A percentile compares a stretch with the other conserved stretches of the same genome.
These are phyloP conservation scores for Henckelia pumila DNA, from an alignment of 257 asterid species.

Conservation along the genomic window DNA sequence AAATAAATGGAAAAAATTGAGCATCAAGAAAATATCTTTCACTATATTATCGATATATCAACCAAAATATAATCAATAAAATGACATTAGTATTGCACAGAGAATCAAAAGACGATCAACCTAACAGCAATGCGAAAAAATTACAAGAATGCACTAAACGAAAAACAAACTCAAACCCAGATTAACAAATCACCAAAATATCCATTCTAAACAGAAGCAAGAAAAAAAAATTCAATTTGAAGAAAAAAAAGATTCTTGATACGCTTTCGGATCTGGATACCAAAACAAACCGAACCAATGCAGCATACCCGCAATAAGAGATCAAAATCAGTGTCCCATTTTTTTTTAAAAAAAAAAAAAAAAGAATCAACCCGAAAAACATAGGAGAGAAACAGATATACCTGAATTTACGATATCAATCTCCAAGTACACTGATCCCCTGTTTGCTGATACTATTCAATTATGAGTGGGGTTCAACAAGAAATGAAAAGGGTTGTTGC, in stretches of 20 bases:
- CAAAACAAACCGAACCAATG: slow-evolving; percentile 31
- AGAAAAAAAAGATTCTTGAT: slow-evolving; percentile 24
- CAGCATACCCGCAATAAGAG: slow-evolving; percentile 26
- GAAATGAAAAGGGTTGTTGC: slow-evolving; percentile 27
- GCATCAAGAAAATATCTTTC: slow-evolving; percentile 18
- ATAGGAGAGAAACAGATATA: slow-evolving; percentile 5
- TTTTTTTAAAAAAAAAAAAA: slow-evolving; percentile 13
- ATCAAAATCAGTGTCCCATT: slow-evolving; percentile 23
- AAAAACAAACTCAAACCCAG: slow-evolving; percentile 28
- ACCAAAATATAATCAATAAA: slow-evolving; percentile 22
- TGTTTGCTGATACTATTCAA: slow-evolving; percentile 32
- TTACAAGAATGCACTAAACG: slow-evolving; percentile 29
- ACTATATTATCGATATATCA: slow-evolving; percentile 10
- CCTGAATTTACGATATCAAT: slow-evolving; percentile 10
- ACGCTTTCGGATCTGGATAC: slow-evolving; percentile 40
- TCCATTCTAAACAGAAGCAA: slow-evolving; percentile 20
- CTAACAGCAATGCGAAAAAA: slow-evolving; percentile 31
- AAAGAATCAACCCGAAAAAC: slow-evolving; percentile 26
- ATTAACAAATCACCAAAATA: slow-evolving; percentile 25
- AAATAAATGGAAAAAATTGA: slow-evolving; percentile 13
- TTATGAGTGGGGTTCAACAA: slow-evolving; percentile 40
- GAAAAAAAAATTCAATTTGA: slow-evolving; percentile 2
- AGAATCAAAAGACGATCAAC: slow-evolving; percentile 34
- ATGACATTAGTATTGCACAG: neutral
- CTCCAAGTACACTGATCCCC: slow-evolving; percentile 26